phyloP scores from a whole-genome alignment of 2,329 filamentous ascomycete genomes.

The Diaporthe vexans region DNA sequence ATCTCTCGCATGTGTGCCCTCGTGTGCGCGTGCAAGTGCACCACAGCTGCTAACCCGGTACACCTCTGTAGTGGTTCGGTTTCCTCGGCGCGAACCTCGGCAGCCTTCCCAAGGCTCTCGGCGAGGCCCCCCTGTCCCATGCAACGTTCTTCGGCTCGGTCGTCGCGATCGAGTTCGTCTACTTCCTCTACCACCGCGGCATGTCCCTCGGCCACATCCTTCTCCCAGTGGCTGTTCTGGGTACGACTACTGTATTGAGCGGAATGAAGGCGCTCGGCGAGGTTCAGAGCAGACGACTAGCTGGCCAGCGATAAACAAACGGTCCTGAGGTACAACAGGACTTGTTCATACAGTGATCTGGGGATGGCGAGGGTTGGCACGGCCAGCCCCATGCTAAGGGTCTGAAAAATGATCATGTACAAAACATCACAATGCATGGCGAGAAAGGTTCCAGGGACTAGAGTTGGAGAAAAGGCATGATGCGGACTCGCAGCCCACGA shows the following conservation, averaged over 20 bases:
- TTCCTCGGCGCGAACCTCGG: constrained; percentile 85
- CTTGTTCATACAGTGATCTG: neutral
- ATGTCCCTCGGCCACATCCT: constrained; percentile 95
- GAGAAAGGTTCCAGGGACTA: neutral
- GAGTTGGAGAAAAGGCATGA: constrained; percentile 21
- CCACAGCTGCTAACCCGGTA: constrained; percentile 10
- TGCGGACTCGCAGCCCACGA: neutral
- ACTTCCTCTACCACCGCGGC: constrained; percentile 92
- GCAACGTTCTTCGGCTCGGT: constrained; percentile 89
- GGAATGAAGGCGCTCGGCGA: constrained; percentile 92
- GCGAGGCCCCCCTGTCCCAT: constrained; percentile 84
- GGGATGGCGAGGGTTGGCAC: neutral
- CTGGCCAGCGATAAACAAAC: constrained; percentile 71
- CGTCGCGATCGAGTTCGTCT: constrained; percentile 88
- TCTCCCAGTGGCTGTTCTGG: constrained; percentile 78
- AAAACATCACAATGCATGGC: constrained; percentile 35
- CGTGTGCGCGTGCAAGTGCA: neutral
- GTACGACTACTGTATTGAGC: constrained; percentile 82
- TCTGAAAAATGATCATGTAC: constrained; percentile 24
- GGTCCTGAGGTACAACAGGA: neutral
- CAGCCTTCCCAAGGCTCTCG: constrained; percentile 82
- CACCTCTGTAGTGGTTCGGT: constrained; percentile 73
- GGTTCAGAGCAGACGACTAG: constrained; percentile 88
- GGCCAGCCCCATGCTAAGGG: neutral
- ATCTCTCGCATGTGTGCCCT: neutral